These are phyloP conservation scores for Alloteropsis semialata DNA, from an alignment of 176 grass and related monocot genomes.

Conservation along the genomic window DNA sequence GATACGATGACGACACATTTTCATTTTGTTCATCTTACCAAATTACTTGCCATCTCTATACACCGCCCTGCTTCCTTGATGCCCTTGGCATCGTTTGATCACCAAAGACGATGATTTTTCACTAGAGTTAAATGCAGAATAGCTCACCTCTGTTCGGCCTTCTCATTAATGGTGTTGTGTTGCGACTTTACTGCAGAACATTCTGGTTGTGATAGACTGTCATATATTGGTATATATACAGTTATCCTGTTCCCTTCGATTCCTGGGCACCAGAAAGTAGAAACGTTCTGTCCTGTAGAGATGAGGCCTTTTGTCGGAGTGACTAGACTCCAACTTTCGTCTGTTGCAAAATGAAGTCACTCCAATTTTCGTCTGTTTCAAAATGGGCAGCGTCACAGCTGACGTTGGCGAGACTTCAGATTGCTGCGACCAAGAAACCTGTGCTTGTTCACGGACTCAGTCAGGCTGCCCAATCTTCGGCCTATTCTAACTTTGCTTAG, in stretches of 20 bases:
- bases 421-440: neutral
- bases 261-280: too few species aligned
- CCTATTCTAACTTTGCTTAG: neutral
- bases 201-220: neutral
- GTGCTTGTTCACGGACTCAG: neutral
- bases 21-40: neutral
- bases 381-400: neutral
- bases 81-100: neutral
- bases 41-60: neutral
- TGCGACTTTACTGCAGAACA: neutral
- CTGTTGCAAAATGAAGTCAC: neutral
- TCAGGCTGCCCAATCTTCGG: neutral
- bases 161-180: too few species aligned
- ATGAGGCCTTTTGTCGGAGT: neutral
- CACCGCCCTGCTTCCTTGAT: neutral
- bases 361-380: neutral
- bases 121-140: neutral
- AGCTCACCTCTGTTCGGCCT: neutral
- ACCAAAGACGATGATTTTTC: neutral
- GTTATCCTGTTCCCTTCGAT: neutral
- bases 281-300: neutral
- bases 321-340: neutral
- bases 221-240: neutral
- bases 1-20: constrained; percentile 16
- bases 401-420: neutral